Conservation (phyloP, 768 basidiomycete genomes). For the Coprinopsis marcescibilis region DNA sequence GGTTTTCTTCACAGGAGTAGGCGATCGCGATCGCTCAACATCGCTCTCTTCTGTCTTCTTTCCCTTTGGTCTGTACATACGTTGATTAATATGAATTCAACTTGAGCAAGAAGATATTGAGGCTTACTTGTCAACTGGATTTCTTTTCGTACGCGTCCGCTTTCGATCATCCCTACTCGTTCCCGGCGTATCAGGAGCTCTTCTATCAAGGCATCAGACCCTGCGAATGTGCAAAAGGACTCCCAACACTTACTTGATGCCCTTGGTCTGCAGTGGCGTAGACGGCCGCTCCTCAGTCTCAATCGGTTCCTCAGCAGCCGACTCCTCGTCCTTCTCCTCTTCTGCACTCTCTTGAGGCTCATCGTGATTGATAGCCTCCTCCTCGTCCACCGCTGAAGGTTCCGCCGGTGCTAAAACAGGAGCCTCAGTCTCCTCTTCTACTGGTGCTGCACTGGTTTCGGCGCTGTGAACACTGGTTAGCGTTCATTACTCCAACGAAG, state of each 20-base stretch:
- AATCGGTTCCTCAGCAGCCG: neutral
- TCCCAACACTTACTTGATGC: conserved; percentile 3
- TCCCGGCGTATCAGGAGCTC: conserved; percentile 7
- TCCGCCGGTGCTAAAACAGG: neutral
- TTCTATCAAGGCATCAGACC: neutral
- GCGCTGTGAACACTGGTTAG: no score
- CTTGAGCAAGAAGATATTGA: neutral
- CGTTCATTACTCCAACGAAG: no score
- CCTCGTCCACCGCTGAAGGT: neutral
- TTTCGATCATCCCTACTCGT: conserved; percentile 9
- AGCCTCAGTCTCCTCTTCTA: neutral
- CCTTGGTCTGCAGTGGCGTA: conserved; percentile 6
- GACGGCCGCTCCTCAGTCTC: conserved; percentile 3
- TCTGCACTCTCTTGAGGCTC: neutral
- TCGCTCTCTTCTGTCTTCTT: conserved; percentile 2
- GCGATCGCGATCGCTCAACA: neutral
- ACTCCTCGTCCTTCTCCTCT: neutral
- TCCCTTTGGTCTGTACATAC: neutral
- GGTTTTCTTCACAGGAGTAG: neutral
- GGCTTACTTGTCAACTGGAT: neutral
- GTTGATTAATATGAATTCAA: neutral
- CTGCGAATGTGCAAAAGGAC: neutral
- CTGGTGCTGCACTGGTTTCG: neutral
- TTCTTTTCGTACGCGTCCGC: conserved; percentile 5
- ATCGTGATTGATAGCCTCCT: neutral